Evolutionary conservation across 768 basidiomycete genomes (phyloP).

Genomic region (Mycena leptocephala): DNA sequence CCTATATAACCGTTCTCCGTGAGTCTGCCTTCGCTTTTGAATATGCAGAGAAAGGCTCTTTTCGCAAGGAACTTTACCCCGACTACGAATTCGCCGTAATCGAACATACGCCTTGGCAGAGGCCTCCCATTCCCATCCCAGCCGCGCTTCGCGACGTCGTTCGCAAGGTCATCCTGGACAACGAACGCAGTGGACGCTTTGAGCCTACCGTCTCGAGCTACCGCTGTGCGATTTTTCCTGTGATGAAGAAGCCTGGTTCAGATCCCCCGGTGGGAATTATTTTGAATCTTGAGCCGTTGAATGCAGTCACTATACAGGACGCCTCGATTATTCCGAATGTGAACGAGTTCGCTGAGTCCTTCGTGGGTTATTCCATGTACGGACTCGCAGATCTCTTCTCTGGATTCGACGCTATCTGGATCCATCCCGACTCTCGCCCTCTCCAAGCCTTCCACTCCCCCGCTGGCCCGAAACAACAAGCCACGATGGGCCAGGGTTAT

Average conservation of each 20-base stretch:
- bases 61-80: constrained; percentile 41
- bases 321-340: constrained; percentile 41
- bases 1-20: constrained; percentile 21
- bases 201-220: constrained; percentile 43
- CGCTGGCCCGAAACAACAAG: constrained; percentile 21
- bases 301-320: constrained; percentile 49
- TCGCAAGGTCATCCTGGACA: constrained; percentile 36
- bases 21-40: constrained; percentile 42
- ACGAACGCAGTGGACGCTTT: constrained; percentile 40
- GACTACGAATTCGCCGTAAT: constrained; percentile 42
- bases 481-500: constrained; percentile 26
- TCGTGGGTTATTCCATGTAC: constrained; percentile 41
- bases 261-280: constrained; percentile 45
- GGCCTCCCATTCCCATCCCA: constrained; percentile 39
- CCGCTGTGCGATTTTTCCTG: constrained; percentile 40
- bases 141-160: constrained; percentile 40
- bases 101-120: constrained; percentile 44
- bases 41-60: constrained; percentile 42
- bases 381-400: constrained; percentile 47
- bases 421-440: not conserved
- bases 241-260: constrained; percentile 45
- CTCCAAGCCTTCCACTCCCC: constrained; percentile 26
- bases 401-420: constrained; percentile 48
- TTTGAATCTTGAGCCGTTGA: constrained; percentile 50
- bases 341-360: constrained; percentile 45